These are phyloP conservation scores for Immersiporthe knoxdaviesiana DNA, from an alignment of 2,329 filamentous ascomycete species.

Conservation along the genomic window DNA sequence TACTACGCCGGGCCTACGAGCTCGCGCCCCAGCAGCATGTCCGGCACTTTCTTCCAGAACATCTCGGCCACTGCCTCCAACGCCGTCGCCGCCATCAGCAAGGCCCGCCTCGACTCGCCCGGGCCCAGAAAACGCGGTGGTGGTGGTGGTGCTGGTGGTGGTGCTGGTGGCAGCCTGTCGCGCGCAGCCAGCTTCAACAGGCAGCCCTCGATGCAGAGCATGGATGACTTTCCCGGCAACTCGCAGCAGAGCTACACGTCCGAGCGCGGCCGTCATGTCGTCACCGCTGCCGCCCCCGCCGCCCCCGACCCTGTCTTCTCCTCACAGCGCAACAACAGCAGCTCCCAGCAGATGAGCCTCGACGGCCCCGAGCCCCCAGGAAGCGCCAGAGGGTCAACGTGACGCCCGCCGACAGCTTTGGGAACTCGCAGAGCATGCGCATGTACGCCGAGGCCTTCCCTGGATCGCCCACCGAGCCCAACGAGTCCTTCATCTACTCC, in stretches of 20 bases:
- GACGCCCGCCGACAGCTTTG: conserved; percentile 62
- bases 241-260: conserved; percentile 85
- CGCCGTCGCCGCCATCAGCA: conserved; percentile 94
- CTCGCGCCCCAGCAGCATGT: conserved; percentile 65
- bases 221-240: conserved; percentile 67
- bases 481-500: conserved; percentile 75
- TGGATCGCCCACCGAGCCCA: conserved; percentile 77
- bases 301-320: conserved; percentile 67
- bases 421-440: conserved; percentile 53
- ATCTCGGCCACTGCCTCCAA: conserved; percentile 93
- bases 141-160: conserved; percentile 34
- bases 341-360: conserved; percentile 46
- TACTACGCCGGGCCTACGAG: conserved; percentile 81
- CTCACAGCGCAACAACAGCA: conserved; percentile 50
- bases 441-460: conserved; percentile 56
- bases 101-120: conserved; percentile 90
- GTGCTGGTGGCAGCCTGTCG: conserved; percentile 52
- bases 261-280: conserved; percentile 73
- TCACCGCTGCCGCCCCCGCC: conserved; percentile 32
- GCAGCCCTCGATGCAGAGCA: conserved; percentile 72
- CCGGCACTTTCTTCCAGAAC: conserved; percentile 95
- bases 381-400: conserved; percentile 70
- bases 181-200: conserved; percentile 72
- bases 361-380: conserved; percentile 76
- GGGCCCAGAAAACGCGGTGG: conserved; percentile 63